Percentiles rank a stretch among this genome's conserved stretches.
These are phyloP conservation scores for Zymoseptoria ardabiliae DNA, from an alignment of 2,329 filamentous ascomycete genomes.

Conservation along the genomic window DNA sequence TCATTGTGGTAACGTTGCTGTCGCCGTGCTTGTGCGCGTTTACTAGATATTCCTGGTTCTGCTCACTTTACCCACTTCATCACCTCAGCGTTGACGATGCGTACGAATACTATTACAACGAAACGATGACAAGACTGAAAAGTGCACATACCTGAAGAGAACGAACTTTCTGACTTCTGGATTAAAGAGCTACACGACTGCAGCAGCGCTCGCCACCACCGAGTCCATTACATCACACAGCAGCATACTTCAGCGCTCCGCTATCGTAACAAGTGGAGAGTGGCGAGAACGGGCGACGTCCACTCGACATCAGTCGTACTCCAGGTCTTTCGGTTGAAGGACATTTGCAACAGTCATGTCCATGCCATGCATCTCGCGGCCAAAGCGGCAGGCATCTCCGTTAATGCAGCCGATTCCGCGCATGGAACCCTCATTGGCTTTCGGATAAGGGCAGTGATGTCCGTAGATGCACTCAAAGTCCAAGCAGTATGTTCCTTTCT, in stretches of 20 bases:
- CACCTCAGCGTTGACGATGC: too few species aligned
- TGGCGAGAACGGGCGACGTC: not conserved
- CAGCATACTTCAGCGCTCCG: not conserved
- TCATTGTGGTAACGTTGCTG: too few species aligned
- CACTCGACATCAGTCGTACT: not conserved
- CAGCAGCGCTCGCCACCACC: not conserved
- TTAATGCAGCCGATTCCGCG: conserved; percentile 51
- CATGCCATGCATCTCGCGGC: conserved; percentile 50
- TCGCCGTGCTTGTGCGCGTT: too few species aligned
- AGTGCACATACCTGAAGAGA: too few species aligned
- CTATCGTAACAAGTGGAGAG: not conserved
- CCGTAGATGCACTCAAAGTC: conserved; percentile 58
- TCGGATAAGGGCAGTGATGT: conserved; percentile 52
- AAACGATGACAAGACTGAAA: too few species aligned
- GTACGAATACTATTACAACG: too few species aligned
- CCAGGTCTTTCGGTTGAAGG: conserved; percentile 12
- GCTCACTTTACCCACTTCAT: too few species aligned
- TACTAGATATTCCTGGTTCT: too few species aligned
- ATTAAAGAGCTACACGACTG: not conserved
- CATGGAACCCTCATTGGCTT: conserved; percentile 32
- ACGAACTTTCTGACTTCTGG: not conserved
- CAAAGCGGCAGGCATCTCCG: conserved; percentile 52
- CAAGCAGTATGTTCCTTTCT: conserved; percentile 49
- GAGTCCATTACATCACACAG: not conserved
- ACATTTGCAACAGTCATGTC: conserved; percentile 51